Evolutionary conservation across 495 filamentous ascomycete genomes (phyloP).

Genomic region (Penicillium antarcticum): DNA sequence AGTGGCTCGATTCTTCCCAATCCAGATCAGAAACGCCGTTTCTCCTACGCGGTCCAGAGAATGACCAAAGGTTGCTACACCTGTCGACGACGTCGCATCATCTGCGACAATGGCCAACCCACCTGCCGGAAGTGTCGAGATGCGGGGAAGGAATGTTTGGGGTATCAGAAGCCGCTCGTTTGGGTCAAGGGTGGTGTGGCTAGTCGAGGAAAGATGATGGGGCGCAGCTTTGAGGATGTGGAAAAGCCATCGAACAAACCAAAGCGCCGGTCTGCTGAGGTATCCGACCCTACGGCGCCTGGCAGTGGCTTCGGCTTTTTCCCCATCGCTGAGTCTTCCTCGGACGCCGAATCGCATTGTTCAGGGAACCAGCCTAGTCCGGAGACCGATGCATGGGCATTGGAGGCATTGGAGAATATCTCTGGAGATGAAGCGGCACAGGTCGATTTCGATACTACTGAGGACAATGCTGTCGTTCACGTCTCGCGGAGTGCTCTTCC

Average conservation of each 20-base stretch:
- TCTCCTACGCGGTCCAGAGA: constrained; percentile 9
- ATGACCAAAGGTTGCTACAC: constrained; percentile 52
- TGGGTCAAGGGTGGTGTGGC: constrained; percentile 52
- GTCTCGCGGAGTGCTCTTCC: constrained; percentile 1
- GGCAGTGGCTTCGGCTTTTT: constrained; percentile 9
- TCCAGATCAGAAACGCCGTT: constrained; percentile 10
- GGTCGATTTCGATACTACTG: background rate
- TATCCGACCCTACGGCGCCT: background rate
- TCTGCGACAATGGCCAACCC: constrained; percentile 60
- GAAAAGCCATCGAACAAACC: constrained; percentile 11
- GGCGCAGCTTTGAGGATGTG: constrained; percentile 42
- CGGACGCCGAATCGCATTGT: constrained; percentile 17
- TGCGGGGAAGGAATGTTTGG: constrained; percentile 59
- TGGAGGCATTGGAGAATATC: constrained; percentile 3
- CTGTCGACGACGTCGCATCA: constrained; percentile 48
- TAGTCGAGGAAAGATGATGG: constrained; percentile 52
- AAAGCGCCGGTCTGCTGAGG: background rate
- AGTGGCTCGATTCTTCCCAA: constrained; percentile 16
- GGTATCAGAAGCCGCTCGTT: constrained; percentile 55
- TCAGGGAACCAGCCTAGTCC: constrained; percentile 18
- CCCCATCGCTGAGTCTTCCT: constrained; percentile 14
- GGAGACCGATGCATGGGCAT: constrained; percentile 14
- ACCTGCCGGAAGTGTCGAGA: constrained; percentile 62
- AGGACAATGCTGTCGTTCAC: constrained; percentile 11
- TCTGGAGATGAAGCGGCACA: background rate